Evolutionary conservation across 805 yeast species (phyloP).

Genomic region (Dipodascus albidus): DNA sequence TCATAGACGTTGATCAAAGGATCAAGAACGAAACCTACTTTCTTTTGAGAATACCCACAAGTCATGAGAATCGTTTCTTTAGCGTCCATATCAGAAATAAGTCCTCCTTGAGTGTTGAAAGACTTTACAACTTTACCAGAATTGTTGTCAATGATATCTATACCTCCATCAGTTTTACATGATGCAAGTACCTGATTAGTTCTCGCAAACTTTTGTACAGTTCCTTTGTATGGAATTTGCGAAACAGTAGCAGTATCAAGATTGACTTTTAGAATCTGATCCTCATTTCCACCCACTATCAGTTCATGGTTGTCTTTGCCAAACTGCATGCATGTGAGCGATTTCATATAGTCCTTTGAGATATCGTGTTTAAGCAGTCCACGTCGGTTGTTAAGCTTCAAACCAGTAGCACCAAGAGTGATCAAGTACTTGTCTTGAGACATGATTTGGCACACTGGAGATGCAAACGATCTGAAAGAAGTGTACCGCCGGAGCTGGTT

Average conservation of each 20-base stretch:
- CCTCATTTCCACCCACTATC: conserved; percentile 23
- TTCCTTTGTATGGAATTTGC: conserved; percentile 14
- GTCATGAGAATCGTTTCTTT: conserved; percentile 37
- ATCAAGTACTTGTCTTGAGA: conserved; percentile 47
- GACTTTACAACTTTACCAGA: conserved; percentile 22
- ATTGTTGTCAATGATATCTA: conserved; percentile 27
- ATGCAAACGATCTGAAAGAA: conserved; percentile 40
- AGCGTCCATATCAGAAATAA: conserved; percentile 28
- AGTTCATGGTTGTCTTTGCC: conserved; percentile 23
- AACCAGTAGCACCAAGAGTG: conserved; percentile 39
- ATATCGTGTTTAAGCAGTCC: conserved; percentile 37
- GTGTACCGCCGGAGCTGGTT: conserved; percentile 44
- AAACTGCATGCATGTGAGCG: conserved; percentile 19
- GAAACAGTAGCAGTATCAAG: conserved; percentile 27
- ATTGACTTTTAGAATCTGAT: conserved; percentile 23
- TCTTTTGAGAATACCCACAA: conserved; percentile 59
- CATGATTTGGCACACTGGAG: conserved; percentile 41
- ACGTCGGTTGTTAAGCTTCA: conserved; percentile 44
- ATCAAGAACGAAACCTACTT: conserved; percentile 54
- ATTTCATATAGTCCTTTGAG: conserved; percentile 18
- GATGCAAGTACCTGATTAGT: conserved; percentile 23
- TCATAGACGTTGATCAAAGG: conserved; percentile 80
- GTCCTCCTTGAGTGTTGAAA: conserved; percentile 27
- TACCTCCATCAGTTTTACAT: conserved; percentile 25
- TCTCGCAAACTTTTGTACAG: conserved; percentile 21